These are phyloP conservation scores for Lactarius evosmus DNA, from an alignment of 768 basidiomycete genomes.

Conservation along the genomic window DNA sequence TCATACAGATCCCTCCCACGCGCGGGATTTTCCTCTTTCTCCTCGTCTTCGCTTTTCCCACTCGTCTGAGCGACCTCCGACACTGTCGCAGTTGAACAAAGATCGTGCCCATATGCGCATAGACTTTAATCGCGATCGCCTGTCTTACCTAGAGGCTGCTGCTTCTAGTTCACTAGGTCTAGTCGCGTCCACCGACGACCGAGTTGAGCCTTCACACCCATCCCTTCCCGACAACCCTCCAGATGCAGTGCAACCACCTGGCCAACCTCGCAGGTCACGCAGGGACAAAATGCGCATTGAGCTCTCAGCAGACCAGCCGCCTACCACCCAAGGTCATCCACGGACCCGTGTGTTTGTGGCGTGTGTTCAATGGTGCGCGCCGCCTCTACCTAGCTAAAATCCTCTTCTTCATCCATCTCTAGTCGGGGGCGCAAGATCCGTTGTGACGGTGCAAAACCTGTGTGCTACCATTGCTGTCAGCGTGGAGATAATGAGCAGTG, in stretches of 20 bases:
- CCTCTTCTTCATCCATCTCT: conserved; percentile 12
- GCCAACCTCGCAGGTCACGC: conserved; percentile 11
- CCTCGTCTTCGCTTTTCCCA: neutral
- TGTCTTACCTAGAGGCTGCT: conserved; percentile 8
- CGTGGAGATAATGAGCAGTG: conserved; percentile 47
- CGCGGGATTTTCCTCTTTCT: neutral
- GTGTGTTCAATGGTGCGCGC: conserved; percentile 67
- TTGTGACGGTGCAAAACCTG: conserved; percentile 77
- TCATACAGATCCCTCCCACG: neutral
- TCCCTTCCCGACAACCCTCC: neutral
- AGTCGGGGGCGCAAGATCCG: conserved; percentile 79
- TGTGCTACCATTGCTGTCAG: conserved; percentile 69
- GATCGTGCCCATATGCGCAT: neutral
- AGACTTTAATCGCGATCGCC: neutral
- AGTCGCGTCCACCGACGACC: conserved; percentile 5
- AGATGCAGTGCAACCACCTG: neutral
- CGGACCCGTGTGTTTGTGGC: conserved; percentile 75
- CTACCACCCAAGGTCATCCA: conserved; percentile 77
- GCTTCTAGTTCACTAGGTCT: conserved; percentile 10
- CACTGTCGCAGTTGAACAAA: neutral
- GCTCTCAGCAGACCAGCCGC: conserved; percentile 72
- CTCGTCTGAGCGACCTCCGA: neutral
- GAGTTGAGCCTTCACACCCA: neutral
- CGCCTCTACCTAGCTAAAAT: conserved; percentile 13
- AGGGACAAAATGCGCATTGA: conserved; percentile 51